Base-by-base conservation (phyloP, 208 protist genomes). In the Leishmania mexicana region DNA sequence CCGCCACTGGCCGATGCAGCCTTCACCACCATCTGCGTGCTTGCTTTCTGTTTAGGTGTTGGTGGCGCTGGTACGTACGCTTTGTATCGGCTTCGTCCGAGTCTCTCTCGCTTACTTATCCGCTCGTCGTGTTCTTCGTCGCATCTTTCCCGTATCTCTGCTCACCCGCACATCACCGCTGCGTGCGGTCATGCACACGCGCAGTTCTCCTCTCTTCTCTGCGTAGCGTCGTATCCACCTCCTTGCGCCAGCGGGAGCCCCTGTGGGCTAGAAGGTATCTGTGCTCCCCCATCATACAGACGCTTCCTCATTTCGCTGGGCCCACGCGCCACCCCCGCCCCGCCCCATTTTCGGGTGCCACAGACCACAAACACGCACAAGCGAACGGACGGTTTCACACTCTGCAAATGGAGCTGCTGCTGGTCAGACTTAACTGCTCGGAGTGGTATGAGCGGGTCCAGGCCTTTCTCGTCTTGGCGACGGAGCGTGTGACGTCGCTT, bases 391-490 rank as follows among this genome's bases (percentile, higher is more conserved):
- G 67, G 5, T 31, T 7, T 72, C 4, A 19, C 10, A 11, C 15
- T 17, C 1, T 17, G 7, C 35, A 8, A 49, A 80, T 85, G 82
- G 45, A 79, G 38, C 24, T 40, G 10, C 28, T 57, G 2, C 35
- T 57, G 13, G 3, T 40, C 3, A 6, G 54, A 5, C 35, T 49
- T 17, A 60, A 49, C 2, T 47, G 42, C n/a, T 71, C 62, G 64
- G 51, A 51, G 35, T 83, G 78, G 83, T 62, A 72, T 24, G 78
- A 82, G 64, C 19, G 65, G 7, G 51, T 86, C 15, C 60, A 83
- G 65, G 42, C 47, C 3, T 13, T 77, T 21, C 78, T 86, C 74
- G 49, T 86, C 10, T 51, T 40, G 21, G n/a, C n/a, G 28, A 76
- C 77, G 53, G 73, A 60, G 51, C 54, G 77, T 21, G 58, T 85